phyloP scores from a whole-genome alignment of 1,139 yeast genomes.

The Cylindricascospora bacillispora region DNA sequence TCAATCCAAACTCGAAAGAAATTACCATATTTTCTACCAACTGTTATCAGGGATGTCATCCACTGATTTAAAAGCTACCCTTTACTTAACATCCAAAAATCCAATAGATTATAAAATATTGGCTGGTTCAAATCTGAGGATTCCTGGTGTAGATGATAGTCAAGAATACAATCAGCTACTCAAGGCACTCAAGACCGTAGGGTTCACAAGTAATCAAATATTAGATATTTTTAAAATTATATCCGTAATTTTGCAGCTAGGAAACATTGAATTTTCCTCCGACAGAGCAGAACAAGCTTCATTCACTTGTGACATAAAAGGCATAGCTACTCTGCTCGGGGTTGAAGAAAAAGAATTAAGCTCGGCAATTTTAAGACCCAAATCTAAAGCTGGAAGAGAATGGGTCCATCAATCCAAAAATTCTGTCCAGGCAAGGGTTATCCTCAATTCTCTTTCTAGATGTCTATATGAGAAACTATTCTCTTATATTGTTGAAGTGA shows the following conservation, averaged over 20 bases:
- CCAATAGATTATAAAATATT: constrained; percentile 39
- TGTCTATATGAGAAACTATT: constrained; percentile 77
- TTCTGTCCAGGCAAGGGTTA: constrained; percentile 66
- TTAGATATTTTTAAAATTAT: constrained; percentile 50
- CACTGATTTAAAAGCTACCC: constrained; percentile 32
- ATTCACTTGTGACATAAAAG: constrained; percentile 44
- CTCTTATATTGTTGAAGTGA: constrained; percentile 60
- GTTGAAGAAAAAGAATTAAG: constrained; percentile 43
- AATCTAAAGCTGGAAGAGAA: constrained; percentile 87
- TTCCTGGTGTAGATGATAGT: constrained; percentile 65
- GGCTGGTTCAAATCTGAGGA: constrained; percentile 38
- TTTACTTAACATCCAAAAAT: constrained; percentile 31
- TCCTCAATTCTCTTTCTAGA: constrained; percentile 82
- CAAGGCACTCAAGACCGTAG: constrained; percentile 63
- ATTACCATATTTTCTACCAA: constrained; percentile 89
- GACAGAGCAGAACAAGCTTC: constrained; percentile 73
- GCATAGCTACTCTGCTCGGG: constrained; percentile 53
- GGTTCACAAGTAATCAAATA: constrained; percentile 46
- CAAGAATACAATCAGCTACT: constrained; percentile 49
- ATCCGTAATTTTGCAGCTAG: constrained; percentile 72
- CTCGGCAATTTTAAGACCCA: constrained; percentile 57
- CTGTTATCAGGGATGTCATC: constrained; percentile 52
- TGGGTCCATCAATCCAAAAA: constrained; percentile 69
- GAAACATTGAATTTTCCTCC: constrained; percentile 66
- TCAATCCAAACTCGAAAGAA: constrained; percentile 67